phyloP scores from a whole-genome alignment of 2,329 filamentous ascomycete genomes.

The Colletotrichum phormii region DNA sequence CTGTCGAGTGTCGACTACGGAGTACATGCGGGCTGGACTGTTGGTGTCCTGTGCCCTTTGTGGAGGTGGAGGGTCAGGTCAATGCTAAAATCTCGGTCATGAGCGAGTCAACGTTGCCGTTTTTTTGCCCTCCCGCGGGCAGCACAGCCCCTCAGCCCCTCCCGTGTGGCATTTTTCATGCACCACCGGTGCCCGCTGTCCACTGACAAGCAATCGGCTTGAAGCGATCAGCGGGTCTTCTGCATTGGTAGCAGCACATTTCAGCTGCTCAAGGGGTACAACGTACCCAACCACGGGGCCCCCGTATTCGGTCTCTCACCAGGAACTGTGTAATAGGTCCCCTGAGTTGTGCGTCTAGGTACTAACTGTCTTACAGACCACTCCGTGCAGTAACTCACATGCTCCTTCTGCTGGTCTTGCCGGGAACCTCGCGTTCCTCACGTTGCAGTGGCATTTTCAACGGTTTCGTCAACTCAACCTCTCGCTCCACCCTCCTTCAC shows the following conservation, averaged over 20 bases:
- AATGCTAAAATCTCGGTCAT: slow-evolving; percentile 32
- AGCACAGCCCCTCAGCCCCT: slow-evolving; percentile 37
- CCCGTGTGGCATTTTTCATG: slow-evolving; percentile 27
- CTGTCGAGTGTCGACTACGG: slow-evolving; percentile 16
- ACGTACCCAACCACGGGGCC: slow-evolving; percentile 22
- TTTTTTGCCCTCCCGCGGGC: slow-evolving; percentile 15
- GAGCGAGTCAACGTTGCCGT: slow-evolving; percentile 28
- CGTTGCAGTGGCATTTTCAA: neutral
- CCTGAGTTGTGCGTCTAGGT: slow-evolving; percentile 26
- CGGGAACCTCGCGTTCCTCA: neutral
- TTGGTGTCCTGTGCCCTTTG: slow-evolving; percentile 14
- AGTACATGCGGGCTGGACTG: neutral
- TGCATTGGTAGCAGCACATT: slow-evolving; percentile 33
- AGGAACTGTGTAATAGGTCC: neutral
- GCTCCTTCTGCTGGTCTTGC: neutral
- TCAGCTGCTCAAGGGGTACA: slow-evolving; percentile 35
- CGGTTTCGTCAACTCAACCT: neutral
- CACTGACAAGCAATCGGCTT: slow-evolving; percentile 30
- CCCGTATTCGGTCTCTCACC: slow-evolving; percentile 19
- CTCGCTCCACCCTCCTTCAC: neutral
- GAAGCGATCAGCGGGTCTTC: slow-evolving; percentile 34
- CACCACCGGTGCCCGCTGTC: slow-evolving; percentile 12
- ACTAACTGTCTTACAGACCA: neutral
- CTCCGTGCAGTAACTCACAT: neutral
- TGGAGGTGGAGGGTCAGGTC: slow-evolving; percentile 20